Evolutionary conservation across 106 monocot species (phyloP).

Genomic region (Platanthera guangdongensis): DNA sequence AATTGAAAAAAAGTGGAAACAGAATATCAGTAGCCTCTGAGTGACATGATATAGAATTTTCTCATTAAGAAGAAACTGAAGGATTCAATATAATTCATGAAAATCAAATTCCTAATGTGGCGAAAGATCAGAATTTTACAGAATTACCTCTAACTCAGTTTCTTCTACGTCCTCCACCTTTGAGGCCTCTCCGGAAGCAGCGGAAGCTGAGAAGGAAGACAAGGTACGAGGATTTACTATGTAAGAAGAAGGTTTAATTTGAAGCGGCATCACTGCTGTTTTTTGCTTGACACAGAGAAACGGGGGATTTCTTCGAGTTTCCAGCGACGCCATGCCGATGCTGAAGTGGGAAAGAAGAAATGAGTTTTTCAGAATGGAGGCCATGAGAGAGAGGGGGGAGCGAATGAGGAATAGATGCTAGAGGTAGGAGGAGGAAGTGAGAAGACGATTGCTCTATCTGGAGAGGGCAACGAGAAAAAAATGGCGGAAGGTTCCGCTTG

Average conservation of each 20-base stretch:
- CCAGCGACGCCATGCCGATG: not conserved
- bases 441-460: not conserved
- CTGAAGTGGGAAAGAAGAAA: not conserved
- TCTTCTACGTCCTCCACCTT: slow-evolving; percentile 3
- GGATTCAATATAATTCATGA: too few relatives aligned
- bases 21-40: too few relatives aligned
- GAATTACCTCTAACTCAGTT: slow-evolving; percentile 1
- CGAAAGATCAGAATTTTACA: not conserved
- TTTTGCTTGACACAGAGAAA: not conserved
- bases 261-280: not conserved
- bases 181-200: not conserved
- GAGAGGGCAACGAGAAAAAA: not conserved
- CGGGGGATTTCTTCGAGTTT: not conserved
- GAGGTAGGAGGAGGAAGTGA: not conserved
- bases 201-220: not conserved
- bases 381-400: not conserved
- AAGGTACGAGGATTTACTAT: not conserved
- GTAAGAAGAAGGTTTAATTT: not conserved
- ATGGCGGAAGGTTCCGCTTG: not conserved
- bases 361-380: not conserved
- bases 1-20: too few relatives aligned
- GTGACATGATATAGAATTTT: too few relatives aligned
- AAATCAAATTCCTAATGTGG: too few relatives aligned
- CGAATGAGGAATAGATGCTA: not conserved
- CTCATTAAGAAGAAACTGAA: too few relatives aligned